Conservation (phyloP, 257 asterid species). For the Solanum infundibuliforme region DNA sequence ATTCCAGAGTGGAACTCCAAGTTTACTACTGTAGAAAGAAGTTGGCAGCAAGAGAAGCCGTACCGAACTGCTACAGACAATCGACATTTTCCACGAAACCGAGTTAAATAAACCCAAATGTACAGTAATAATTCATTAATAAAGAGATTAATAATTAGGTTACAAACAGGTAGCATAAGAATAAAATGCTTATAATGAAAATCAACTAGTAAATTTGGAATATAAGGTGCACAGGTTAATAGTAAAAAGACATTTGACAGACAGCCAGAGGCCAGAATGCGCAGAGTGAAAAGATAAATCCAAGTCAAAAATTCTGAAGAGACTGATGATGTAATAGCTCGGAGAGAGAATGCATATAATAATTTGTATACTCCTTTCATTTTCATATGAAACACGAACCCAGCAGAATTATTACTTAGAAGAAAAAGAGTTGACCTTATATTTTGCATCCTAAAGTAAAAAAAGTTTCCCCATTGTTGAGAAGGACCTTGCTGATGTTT, state of each 20-base stretch:
- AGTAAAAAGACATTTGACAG: neutral
- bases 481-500: constrained; percentile 98
- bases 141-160: neutral
- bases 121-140: neutral
- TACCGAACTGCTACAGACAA: neutral
- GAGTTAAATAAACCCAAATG: neutral
- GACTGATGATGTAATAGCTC: neutral
- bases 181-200: neutral
- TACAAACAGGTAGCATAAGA: neutral
- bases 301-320: neutral
- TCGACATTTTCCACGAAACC: neutral
- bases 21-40: neutral
- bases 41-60: neutral
- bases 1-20: neutral
- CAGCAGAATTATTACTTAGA: neutral
- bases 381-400: neutral
- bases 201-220: neutral
- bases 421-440: constrained; percentile 47
- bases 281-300: neutral
- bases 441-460: constrained; percentile 91
- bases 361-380: neutral
- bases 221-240: neutral
- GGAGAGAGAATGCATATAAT: neutral
- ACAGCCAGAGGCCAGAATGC: neutral
- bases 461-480: constrained; percentile 97